Base-by-base conservation (phyloP, 768 basidiomycete species). In the Amanita rimosa region DNA sequence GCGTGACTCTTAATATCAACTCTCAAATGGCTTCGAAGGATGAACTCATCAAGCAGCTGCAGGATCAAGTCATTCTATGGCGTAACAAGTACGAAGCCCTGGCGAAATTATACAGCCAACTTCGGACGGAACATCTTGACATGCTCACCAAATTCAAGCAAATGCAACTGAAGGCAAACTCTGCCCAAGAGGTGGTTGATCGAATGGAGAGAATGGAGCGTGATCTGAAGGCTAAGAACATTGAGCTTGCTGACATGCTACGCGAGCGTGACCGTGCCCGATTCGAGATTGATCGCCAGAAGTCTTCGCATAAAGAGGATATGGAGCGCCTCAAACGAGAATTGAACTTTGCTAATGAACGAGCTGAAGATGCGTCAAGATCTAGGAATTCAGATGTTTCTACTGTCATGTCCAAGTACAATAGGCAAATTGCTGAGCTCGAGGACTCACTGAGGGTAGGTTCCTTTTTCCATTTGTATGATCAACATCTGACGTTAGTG, bases 201-300 rank as follows among this genome's bases (percentile, higher is more conserved):
- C 83, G 83, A 55, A 97, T 99, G 93, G 96, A 98, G 64, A 75
- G 94, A 50, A 98, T 98, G 93, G 96, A 99, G 62, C 75, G 93
- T 29, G 96, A 99, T 62, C 71, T 98, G 57, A 99, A 98, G 68
- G 75, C 89, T n/a, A 99, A 99, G 77, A 99, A 97, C 61, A 66
- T 99, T 48, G 96, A 98, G 64, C 71, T 99, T 16, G 96, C 96
- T 19, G 96, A 98, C 62, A 99, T 99, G 96, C 85, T 99, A 56
- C 79, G 95, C 40, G 96, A 99, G 65, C 81, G 96, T 29, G 96
- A 99, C 61, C 76, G 94, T 49, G 93, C 95, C 31, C 74, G 96
- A 38, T 98, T 96, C 59, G 96, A 99, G 55, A 70, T 97, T 19
- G 96, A 99, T 60, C 75, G 96, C 17, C 77, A 90, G 62, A 97